Conservation (phyloP, 345 rosid species). For the Citrus medica region DNA sequence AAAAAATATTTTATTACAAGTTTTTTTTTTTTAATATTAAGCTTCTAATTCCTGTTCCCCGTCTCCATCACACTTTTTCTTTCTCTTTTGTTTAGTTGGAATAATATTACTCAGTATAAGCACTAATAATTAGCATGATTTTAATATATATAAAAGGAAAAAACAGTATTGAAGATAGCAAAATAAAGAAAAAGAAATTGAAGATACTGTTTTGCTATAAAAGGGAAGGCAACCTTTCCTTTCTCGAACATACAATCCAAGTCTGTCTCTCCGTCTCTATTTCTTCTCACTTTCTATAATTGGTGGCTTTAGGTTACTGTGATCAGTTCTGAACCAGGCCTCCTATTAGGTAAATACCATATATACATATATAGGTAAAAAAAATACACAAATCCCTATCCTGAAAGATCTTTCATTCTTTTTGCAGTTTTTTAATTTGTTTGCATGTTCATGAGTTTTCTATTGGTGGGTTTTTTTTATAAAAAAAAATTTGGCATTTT, state of each 20-base stretch:
- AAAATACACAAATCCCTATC: neutral
- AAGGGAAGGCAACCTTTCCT: conserved; percentile 36
- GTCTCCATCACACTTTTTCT: no score
- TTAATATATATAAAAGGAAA: neutral
- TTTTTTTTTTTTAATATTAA: no score
- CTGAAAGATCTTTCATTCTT: neutral
- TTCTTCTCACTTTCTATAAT: neutral
- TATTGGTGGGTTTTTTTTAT: conserved; percentile 3
- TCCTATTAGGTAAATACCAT: neutral
- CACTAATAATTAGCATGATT: no score
- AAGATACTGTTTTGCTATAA: conserved; percentile 27
- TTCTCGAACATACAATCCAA: conserved; percentile 22
- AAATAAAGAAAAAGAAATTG: no score
- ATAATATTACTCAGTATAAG: neutral
- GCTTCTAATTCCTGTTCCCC: no score
- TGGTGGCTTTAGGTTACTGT: conserved; percentile 17
- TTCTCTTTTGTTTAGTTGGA: no score
- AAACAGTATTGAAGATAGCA: neutral
- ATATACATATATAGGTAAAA: neutral
- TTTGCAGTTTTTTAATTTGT: neutral
- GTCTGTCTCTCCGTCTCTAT: neutral
- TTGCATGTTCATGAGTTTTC: conserved; percentile 19
- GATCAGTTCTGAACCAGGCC: conserved; percentile 13
- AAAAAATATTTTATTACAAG: neutral
- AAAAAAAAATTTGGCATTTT: no score